These are phyloP conservation scores for Tylopilus vinaceipallidus DNA, from an alignment of 768 basidiomycete species.

Conservation along the genomic window DNA sequence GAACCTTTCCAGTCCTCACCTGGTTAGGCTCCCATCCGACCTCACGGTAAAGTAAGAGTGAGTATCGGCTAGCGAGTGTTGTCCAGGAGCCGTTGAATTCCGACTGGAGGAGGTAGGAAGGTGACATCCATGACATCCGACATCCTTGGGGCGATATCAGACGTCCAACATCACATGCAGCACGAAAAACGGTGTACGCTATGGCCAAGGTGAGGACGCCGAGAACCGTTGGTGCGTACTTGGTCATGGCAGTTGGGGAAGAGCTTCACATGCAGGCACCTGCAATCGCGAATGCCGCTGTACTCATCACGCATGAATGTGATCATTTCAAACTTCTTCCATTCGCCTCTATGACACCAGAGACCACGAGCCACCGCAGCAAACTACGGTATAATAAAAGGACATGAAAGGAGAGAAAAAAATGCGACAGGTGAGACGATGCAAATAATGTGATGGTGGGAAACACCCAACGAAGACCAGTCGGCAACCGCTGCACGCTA, in stretches of 20 bases:
- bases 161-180: conserved; percentile 42
- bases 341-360: conserved; percentile 33
- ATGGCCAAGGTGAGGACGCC: conserved; percentile 38
- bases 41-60: conserved; percentile 90
- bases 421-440: conserved; percentile 34
- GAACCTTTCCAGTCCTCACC: conserved; percentile 37
- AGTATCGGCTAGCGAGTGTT: conserved; percentile 70
- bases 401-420: conserved; percentile 27
- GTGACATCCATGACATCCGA: conserved; percentile 95
- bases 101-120: conserved; percentile 76
- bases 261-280: not conserved
- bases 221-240: conserved; percentile 7
- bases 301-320: not conserved
- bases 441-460: conserved; percentile 31
- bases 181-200: conserved; percentile 40
- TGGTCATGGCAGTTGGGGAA: conserved; percentile 11
- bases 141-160: conserved; percentile 86
- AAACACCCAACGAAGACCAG: conserved; percentile 13
- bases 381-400: conserved; percentile 37
- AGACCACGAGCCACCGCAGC: conserved; percentile 33
- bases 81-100: conserved; percentile 70
- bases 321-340: conserved; percentile 31
- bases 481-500: conserved; percentile 10
- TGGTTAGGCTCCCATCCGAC: conserved; percentile 72
- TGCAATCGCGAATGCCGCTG: no score